Conservation (phyloP, 1,139 yeast species). For the Geotrichum restrictum region DNA sequence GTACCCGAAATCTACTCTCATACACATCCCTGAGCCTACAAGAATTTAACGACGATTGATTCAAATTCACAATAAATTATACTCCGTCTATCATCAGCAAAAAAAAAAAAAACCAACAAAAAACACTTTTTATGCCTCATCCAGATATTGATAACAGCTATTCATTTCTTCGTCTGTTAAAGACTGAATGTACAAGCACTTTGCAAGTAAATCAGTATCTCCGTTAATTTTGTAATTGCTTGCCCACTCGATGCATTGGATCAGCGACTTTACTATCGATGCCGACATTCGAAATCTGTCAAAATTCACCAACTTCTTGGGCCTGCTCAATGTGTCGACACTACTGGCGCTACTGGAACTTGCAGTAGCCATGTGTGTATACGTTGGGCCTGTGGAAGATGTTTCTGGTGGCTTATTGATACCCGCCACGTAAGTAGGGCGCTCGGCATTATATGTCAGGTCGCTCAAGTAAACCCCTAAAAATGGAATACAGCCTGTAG, state of each 20-base stretch:
- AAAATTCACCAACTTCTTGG: conserved; percentile 58
- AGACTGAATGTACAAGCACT: conserved; percentile 76
- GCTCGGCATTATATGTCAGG: conserved; percentile 72
- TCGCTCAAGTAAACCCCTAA: conserved; percentile 83
- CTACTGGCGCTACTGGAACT: background rate
- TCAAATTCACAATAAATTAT: background rate
- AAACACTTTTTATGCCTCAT: conserved; percentile 7
- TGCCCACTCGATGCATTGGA: conserved; percentile 85
- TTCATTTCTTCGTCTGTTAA: conserved; percentile 75
- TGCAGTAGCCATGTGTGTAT: background rate
- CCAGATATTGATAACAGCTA: conserved; percentile 32
- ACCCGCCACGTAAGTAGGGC: conserved; percentile 35
- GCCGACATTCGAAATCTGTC: conserved; percentile 75
- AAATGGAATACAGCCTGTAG: conserved; percentile 80
- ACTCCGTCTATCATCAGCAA: background rate
- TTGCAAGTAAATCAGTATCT: conserved; percentile 64
- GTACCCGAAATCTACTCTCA: too few relatives aligned
- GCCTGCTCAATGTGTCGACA: conserved; percentile 34
- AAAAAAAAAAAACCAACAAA: background rate
- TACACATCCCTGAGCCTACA: too few relatives aligned
- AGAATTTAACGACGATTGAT: too few relatives aligned
- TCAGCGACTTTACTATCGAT: conserved; percentile 69
- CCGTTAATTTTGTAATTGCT: conserved; percentile 50
- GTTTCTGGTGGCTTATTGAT: conserved; percentile 9
- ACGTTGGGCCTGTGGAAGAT: background rate